These are phyloP conservation scores for Boletus rubropictus DNA, from an alignment of 768 basidiomycete genomes.

Conservation along the genomic window DNA sequence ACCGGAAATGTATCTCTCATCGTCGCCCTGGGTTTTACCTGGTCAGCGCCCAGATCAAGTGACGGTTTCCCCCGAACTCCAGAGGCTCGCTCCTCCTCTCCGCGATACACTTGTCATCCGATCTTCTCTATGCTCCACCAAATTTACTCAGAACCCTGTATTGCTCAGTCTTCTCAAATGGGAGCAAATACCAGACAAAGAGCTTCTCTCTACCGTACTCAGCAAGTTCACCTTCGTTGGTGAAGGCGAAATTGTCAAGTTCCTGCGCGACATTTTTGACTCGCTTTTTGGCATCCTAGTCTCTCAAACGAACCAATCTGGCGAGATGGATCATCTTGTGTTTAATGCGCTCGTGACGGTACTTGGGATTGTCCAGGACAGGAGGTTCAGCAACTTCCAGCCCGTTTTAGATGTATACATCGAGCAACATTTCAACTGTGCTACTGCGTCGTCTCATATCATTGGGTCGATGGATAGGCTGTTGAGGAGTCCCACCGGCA, in stretches of 20 bases:
- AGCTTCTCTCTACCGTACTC: slow-evolving; percentile 64
- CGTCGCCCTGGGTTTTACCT: slow-evolving; percentile 53
- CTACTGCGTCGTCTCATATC: slow-evolving; percentile 76
- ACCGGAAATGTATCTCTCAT: slow-evolving; percentile 66
- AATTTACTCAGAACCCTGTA: slow-evolving; percentile 85
- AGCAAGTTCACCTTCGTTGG: slow-evolving; percentile 86
- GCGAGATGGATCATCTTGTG: slow-evolving; percentile 78
- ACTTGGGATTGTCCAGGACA: slow-evolving; percentile 87
- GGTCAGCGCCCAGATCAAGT: slow-evolving; percentile 60
- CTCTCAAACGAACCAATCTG: slow-evolving; percentile 64
- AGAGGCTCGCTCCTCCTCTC: slow-evolving; percentile 59
- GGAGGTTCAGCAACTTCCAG: slow-evolving; percentile 92
- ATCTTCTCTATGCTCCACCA: slow-evolving; percentile 87
- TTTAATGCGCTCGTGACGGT: slow-evolving; percentile 90
- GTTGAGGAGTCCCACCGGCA: slow-evolving; percentile 62
- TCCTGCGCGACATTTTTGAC: slow-evolving; percentile 86
- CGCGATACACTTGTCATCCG: slow-evolving; percentile 78
- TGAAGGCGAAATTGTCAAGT: slow-evolving; percentile 93
- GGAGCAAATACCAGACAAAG: slow-evolving; percentile 63
- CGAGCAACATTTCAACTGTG: slow-evolving; percentile 78
- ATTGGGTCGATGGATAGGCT: slow-evolving; percentile 84
- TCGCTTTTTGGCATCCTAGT: slow-evolving; percentile 85
- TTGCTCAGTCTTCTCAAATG: slow-evolving; percentile 76
- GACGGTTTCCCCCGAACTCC: slow-evolving; percentile 51
- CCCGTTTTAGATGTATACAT: slow-evolving; percentile 93